Percentiles rank a stretch among this genome's conserved stretches.
These are phyloP conservation scores for Aspergillus kassunensis DNA, from an alignment of 495 filamentous ascomycete species.

Conservation along the genomic window DNA sequence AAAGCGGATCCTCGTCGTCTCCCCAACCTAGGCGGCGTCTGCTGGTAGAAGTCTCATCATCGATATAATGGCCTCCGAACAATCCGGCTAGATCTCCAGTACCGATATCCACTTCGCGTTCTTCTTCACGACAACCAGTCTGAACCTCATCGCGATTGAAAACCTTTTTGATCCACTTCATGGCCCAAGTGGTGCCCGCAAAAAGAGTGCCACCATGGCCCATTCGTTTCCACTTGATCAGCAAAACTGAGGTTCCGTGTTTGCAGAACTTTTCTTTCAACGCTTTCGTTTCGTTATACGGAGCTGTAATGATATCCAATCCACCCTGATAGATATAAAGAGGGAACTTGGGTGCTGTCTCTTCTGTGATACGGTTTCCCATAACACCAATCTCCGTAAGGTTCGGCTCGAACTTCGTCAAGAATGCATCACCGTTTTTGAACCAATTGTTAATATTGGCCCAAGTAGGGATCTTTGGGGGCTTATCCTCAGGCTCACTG, in stretches of 20 bases:
- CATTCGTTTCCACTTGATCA: background rate
- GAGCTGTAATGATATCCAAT: constrained; percentile 31
- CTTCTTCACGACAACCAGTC: too few species aligned
- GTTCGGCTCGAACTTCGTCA: background rate
- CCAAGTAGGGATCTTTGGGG: background rate
- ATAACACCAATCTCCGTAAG: constrained; percentile 32
- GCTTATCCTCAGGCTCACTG: background rate
- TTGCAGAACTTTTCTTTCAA: constrained; percentile 24
- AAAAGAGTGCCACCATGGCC: background rate
- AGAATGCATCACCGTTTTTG: background rate
- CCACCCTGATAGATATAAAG: constrained; percentile 47
- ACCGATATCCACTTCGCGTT: too few species aligned
- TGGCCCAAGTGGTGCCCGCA: background rate
- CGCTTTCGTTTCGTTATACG: constrained; percentile 32
- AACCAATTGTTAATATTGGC: background rate
- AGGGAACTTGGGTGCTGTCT: constrained; percentile 39
- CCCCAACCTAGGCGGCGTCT: too few species aligned
- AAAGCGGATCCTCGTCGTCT: too few species aligned
- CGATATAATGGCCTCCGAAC: too few species aligned
- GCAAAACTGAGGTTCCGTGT: background rate
- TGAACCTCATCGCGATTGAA: too few species aligned
- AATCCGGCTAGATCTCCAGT: too few species aligned
- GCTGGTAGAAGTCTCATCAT: too few species aligned
- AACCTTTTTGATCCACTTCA: background rate
- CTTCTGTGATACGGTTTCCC: constrained; percentile 27